These are phyloP conservation scores for Oryza meyeriana DNA, from an alignment of 176 grass and related monocot genomes.

Conservation along the genomic window DNA sequence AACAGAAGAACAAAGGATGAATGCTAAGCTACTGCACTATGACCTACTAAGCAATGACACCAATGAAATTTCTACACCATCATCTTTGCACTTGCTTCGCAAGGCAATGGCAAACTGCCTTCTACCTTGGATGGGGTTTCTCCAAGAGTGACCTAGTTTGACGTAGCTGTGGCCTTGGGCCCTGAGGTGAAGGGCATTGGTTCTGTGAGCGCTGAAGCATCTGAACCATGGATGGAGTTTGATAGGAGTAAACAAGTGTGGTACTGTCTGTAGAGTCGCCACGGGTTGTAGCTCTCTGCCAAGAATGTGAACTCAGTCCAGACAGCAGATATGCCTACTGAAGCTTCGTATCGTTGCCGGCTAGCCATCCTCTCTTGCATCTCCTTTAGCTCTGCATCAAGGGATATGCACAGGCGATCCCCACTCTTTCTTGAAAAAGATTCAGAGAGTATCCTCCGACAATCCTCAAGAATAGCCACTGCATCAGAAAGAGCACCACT, in stretches of 20 bases:
- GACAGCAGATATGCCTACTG: slow-evolving; percentile 82
- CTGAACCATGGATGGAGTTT: slow-evolving; percentile 87
- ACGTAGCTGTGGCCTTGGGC: slow-evolving; percentile 23
- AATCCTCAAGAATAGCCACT: slow-evolving; percentile 68
- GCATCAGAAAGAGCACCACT: slow-evolving; percentile 69
- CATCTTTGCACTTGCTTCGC: neutral
- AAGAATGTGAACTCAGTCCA: slow-evolving; percentile 90
- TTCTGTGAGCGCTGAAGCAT: slow-evolving; percentile 91
- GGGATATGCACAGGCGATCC: slow-evolving; percentile 64
- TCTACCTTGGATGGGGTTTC: slow-evolving; percentile 54
- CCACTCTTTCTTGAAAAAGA: slow-evolving; percentile 62
- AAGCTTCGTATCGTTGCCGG: slow-evolving; percentile 63
- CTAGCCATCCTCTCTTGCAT: slow-evolving; percentile 95
- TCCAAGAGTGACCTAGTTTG: slow-evolving; percentile 35
- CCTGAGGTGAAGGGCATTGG: slow-evolving; percentile 31
- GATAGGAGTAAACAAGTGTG: slow-evolving; percentile 66
- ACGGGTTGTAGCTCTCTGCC: slow-evolving; percentile 81
- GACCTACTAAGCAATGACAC: slow-evolving; percentile 29
- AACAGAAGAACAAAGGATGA: slow-evolving; percentile 36
- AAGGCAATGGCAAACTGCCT: slow-evolving; percentile 18
- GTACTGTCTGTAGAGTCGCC: slow-evolving; percentile 71
- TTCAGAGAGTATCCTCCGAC: slow-evolving; percentile 42
- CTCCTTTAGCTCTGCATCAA: slow-evolving; percentile 84
- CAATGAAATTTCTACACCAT: slow-evolving; percentile 19
- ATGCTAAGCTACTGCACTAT: slow-evolving; percentile 17